Conservation (phyloP, 345 rosid species). For the Gossypium mustelinum region DNA sequence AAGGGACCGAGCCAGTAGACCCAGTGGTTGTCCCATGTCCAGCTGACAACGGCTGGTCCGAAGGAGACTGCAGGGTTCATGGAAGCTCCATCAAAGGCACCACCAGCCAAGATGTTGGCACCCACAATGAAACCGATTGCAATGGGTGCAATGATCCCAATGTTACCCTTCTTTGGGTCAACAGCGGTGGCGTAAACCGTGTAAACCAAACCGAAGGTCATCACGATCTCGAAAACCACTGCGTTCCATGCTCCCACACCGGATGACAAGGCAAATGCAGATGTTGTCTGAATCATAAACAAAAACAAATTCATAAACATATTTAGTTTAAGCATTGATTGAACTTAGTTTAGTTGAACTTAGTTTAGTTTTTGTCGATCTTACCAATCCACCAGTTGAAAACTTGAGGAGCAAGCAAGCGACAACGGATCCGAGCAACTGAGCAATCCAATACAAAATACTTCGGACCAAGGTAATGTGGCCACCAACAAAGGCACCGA, state of each 20-base stretch:
- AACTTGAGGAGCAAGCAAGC: conserved; percentile 72
- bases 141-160: conserved; percentile 79
- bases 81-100: conserved; percentile 86
- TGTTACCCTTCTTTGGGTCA: conserved; percentile 82
- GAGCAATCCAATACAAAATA: conserved; percentile 57
- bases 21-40: conserved; percentile 94
- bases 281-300: conserved; percentile 38
- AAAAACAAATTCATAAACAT: neutral
- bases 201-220: conserved; percentile 93
- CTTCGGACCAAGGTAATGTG: conserved; percentile 48
- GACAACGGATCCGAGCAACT: conserved; percentile 48
- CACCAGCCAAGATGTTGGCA: conserved; percentile 88
- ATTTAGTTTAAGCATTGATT: neutral
- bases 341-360: neutral
- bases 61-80: conserved; percentile 96
- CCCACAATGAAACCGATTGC: conserved; percentile 90
- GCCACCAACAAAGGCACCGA: conserved; percentile 67
- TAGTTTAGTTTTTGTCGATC: neutral
- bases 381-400: conserved; percentile 59
- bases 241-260: conserved; percentile 77
- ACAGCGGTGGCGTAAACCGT: conserved; percentile 86
- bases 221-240: conserved; percentile 78
- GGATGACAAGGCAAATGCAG: conserved; percentile 60
- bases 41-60: conserved; percentile 93
- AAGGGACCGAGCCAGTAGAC: conserved; percentile 93